Evolutionary conservation across 2,329 filamentous ascomycete species (phyloP).

Genomic region (Cytospora piceicola): DNA sequence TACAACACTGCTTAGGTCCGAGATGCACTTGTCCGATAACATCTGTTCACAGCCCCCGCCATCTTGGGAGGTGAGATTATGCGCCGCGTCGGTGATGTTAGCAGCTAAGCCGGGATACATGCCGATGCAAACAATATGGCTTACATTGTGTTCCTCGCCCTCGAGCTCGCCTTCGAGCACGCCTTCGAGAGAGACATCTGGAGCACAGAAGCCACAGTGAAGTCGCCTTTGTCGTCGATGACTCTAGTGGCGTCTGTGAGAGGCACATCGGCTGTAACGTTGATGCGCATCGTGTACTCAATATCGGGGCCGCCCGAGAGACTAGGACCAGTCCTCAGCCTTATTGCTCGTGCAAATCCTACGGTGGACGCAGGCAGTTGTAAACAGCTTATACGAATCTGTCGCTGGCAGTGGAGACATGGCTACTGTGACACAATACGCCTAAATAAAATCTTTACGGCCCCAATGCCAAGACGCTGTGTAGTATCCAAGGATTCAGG

Average conservation of each 20-base stretch:
- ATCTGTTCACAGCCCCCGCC: neutral
- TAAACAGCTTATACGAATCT: no score
- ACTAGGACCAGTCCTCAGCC: neutral
- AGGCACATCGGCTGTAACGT: constrained; percentile 5
- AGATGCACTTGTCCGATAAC: constrained; percentile 5
- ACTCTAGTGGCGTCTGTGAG: neutral
- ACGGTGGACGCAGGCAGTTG: no score
- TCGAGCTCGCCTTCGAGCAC: no score
- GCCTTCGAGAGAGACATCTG: constrained; percentile 5
- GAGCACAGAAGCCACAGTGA: constrained; percentile 6
- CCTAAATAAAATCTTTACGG: no score
- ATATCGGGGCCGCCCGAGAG: neutral
- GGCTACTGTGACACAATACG: no score
- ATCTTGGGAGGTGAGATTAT: constrained; percentile 1
- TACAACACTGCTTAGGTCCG: neutral
- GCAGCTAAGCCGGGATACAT: neutral
- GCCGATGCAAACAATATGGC: neutral
- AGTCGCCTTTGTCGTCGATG: neutral
- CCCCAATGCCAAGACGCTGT: no score
- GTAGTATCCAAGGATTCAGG: no score
- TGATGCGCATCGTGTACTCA: constrained; percentile 1
- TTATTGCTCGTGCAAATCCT: no score
- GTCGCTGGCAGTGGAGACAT: no score
- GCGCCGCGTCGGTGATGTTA: neutral
- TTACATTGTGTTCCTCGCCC: neutral